phyloP scores from a whole-genome alignment of 2,329 filamentous ascomycete species.

The Chaetomium strumarium region DNA sequence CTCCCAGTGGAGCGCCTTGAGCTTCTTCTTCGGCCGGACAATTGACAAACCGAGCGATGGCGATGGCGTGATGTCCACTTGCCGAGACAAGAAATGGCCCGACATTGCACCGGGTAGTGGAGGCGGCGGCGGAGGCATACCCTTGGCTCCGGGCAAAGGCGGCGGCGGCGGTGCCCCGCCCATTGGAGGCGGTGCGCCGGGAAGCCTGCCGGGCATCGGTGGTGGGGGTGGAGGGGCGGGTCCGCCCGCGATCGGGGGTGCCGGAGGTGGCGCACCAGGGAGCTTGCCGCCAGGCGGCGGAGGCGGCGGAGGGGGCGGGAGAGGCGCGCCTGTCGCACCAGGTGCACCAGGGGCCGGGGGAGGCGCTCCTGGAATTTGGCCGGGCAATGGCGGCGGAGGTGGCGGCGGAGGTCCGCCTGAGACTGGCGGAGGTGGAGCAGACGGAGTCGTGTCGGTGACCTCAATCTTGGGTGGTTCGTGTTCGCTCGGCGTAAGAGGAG shows the following conservation, averaged over 20 bases:
- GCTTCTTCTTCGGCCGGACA: constrained; percentile 94
- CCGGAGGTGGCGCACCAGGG: constrained; percentile 33
- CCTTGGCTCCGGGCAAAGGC: constrained; percentile 35
- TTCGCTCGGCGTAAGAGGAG: constrained; percentile 62
- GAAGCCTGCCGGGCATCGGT: constrained; percentile 34
- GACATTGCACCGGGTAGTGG: constrained; percentile 60
- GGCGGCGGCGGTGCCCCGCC: constrained; percentile 12
- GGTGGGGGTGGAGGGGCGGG: constrained; percentile 27
- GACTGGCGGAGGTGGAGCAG: constrained; percentile 39
- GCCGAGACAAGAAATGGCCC: constrained; percentile 69
- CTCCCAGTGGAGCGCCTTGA: constrained; percentile 98
- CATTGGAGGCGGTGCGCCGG: constrained; percentile 28
- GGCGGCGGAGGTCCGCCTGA: constrained; percentile 31
- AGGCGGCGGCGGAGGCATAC: constrained; percentile 39
- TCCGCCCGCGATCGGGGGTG: background rate
- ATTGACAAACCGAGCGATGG: constrained; percentile 66
- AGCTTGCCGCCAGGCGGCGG: constrained; percentile 42
- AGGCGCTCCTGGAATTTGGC: constrained; percentile 27
- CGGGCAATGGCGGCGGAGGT: constrained; percentile 34
- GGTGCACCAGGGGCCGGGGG: constrained; percentile 38
- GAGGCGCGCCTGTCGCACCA: constrained; percentile 27
- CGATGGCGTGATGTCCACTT: constrained; percentile 47
- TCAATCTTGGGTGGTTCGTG: constrained; percentile 53
- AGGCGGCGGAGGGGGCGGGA: background rate
- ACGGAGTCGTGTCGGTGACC: constrained; percentile 45